phyloP scores from a whole-genome alignment of 805 yeast genomes.

The Helenozyma baotianmanensis region DNA sequence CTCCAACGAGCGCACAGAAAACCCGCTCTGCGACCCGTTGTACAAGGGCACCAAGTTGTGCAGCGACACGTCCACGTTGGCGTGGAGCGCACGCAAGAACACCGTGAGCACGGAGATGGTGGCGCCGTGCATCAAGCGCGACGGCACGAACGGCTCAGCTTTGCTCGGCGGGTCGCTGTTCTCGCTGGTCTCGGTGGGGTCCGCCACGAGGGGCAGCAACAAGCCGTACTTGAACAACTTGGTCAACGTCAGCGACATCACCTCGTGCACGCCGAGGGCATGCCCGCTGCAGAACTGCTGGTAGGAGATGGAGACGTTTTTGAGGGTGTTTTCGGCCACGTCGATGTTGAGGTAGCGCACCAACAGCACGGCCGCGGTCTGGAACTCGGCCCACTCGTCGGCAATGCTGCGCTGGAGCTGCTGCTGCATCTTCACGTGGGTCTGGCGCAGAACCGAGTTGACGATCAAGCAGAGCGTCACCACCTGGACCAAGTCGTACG shows the following conservation, averaged over 20 bases:
- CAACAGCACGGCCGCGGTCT: conserved; percentile 40
- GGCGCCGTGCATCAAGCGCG: conserved; percentile 40
- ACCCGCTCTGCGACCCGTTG: conserved; percentile 73
- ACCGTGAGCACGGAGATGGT: conserved; percentile 36
- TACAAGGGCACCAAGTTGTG: conserved; percentile 58
- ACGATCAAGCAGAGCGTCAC: conserved; percentile 47
- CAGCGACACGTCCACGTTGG: conserved; percentile 36
- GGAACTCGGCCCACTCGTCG: conserved; percentile 40
- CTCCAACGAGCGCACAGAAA: conserved; percentile 83
- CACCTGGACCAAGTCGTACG: conserved; percentile 37
- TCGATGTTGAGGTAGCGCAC: conserved; percentile 45
- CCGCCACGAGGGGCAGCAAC: conserved; percentile 3
- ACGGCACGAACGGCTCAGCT: conserved; percentile 2
- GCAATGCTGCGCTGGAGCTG: conserved; percentile 18
- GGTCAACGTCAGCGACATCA: conserved; percentile 15
- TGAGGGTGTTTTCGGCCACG: conserved; percentile 22
- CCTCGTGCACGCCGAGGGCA: conserved; percentile 13
- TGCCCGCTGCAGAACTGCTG: conserved; percentile 6
- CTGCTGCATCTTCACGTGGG: conserved; percentile 28
- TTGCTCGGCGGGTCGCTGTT: not conserved
- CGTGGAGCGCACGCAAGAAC: conserved; percentile 18
- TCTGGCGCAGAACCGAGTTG: conserved; percentile 26
- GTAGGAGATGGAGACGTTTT: conserved; percentile 1
- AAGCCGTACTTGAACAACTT: conserved; percentile 31
- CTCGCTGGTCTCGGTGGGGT: too few species aligned